phyloP scores from a whole-genome alignment of 129 eudicot species.

The Helichrysum umbraculigerum region DNA sequence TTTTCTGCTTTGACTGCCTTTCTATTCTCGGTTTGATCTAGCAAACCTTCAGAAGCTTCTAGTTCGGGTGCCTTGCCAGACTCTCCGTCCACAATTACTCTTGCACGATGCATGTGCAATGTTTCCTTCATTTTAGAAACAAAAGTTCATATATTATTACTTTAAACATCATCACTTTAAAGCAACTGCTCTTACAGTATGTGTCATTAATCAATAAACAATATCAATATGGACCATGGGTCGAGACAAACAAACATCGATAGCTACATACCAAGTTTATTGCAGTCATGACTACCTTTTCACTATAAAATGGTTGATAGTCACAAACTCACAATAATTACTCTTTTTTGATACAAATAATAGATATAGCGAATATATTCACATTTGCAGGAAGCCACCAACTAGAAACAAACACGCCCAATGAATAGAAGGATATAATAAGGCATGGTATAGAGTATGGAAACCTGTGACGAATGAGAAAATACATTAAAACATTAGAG shows the following conservation, averaged over 20 bases:
- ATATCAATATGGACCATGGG: background rate
- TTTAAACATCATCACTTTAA: background rate
- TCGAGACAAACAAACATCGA: background rate
- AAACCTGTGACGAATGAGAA: conserved; percentile 25
- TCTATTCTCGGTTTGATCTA: conserved; percentile 8
- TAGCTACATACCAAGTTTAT: background rate
- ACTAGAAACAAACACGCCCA: conserved; percentile 29
- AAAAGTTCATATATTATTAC: background rate
- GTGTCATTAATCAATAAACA: background rate
- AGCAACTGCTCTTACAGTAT: background rate
- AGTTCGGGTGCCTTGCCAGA: conserved; percentile 5
- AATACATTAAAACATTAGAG: background rate
- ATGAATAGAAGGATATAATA: conserved; percentile 25
- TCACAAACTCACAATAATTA: background rate
- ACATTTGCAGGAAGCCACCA: conserved; percentile 42
- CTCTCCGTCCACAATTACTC: background rate
- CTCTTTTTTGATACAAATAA: background rate
- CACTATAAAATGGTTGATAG: background rate
- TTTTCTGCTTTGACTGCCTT: conserved; percentile 10
- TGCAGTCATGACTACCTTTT: background rate
- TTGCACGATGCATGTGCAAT: conserved; percentile 32
- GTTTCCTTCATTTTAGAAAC: conserved; percentile 28
- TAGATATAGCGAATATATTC: background rate
- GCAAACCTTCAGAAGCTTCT: conserved; percentile 21
- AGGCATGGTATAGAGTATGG: conserved; percentile 35